Evolutionary conservation across 768 basidiomycete genomes (phyloP), one percentile per base, ranked within the genome.

Genomic region (Trametopsis cervina): DNA sequence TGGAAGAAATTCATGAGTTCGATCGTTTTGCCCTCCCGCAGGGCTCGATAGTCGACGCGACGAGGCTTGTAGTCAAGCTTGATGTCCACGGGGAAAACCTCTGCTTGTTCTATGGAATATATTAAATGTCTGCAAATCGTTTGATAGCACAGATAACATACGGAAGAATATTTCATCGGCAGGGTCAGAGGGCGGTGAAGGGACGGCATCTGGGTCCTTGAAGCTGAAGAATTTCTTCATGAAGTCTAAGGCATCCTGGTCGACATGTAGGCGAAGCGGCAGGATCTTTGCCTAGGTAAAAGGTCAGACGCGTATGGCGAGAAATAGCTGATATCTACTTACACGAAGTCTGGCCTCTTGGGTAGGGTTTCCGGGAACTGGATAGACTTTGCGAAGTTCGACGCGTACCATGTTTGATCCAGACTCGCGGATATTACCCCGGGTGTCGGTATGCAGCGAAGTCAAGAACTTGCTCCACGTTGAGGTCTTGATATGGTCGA

Each of bases 1-100:
- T 98, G 94, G 83, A 99, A 99, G 66, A 99, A 98, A 63, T 99
- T 99, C 95, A 99, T 98, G 40, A 99, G 67, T 61, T 99, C 96
- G 51, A 95, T 95, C 0, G 92, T 93, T 64, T 76, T 81, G 12
- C 96, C 96, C 52, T 93, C 86, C 33, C 83, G 78, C 49, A 99
- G 70, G 7, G 94, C 96, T 52, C 81, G 71, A 63, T 97, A 96
- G 63, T 98, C 91, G 17, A 99, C 94, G 4, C 94, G 81, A 40
- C 97, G 88, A 45, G 96, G 96, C 63, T 99, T 99, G 66, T 98
- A 99, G 62, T 99, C 96, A 10, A 99, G 73, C 68, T 97, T 98
- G 56, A 99, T 68, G 63, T 94, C 89, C 44, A 99, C 78, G 0
- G 96, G 91, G 62, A 94, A 92, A 36, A 99, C 82, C 63, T 98